Evolutionary conservation across 352 stramenopile genomes (phyloP), one percentile per base, ranked within the genome.

Genomic region (Thraustochytrium sp.): DNA sequence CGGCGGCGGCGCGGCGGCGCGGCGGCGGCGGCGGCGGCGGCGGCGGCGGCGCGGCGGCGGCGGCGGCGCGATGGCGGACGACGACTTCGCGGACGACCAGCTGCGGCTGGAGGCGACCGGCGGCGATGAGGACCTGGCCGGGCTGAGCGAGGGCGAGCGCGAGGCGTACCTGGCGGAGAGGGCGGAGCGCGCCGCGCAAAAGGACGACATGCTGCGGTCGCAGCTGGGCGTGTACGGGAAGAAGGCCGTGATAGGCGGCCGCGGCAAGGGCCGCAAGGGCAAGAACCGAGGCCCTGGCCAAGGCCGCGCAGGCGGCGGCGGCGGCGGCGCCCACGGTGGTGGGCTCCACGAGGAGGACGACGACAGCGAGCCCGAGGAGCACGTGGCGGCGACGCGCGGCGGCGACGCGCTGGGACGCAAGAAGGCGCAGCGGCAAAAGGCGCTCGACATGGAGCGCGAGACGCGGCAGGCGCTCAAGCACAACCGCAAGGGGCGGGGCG

Each of bases 161-260:
- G 65, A 77, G 46, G 65, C 68, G 13, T 77, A 62, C 42, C 34
- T 77, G 18, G 49, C 65, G 40, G 46, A 40, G 13, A 54, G 64
- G 65, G 65, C 42, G 13, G 65, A 62, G 42, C 31, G 49, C 40
- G 42, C 65, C 16, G 42, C 42, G 11, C 1, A 77, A 44, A 61
- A 51, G 48, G 29, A 64, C 51, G 23, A 44, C 21, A 64, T 64
- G 68, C 68, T 80, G 26, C 42, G 68, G 68, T 65, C 68, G 51
- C 48, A 80, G 51, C 68, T 80, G 13, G 68, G 29, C 46, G 26
- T 80, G 1, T 80, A 80, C 34, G 37, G 68, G 0, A 80, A 75
- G 59, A 72, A 72, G 11, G n/a, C 37, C 44, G 62, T n/a, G 37
- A 18, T 51, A 1, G 44, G 44, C 38, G 34, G 31, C 44, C 8